Base-by-base conservation (phyloP, 768 basidiomycete species). In the Phanerodontia chrysosporium region DNA sequence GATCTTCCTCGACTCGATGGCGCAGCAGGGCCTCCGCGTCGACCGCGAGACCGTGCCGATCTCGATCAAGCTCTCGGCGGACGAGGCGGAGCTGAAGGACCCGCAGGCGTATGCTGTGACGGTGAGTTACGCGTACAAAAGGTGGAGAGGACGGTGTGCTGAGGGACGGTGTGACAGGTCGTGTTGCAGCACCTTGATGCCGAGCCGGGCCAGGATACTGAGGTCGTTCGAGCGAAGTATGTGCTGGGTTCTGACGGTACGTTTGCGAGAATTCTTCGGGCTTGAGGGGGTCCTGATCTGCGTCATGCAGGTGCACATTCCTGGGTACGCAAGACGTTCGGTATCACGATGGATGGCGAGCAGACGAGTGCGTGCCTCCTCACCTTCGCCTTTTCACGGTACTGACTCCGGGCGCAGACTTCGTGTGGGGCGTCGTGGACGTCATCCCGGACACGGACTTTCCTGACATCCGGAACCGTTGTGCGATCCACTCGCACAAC, bases 391-490 rank as follows among this genome's bases (percentile, higher is more conserved):
- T 25, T 6, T 44, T 28, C 54, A n/a, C 39, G 21, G 6, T 21
- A 24, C n/a, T 55, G 42, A 39, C 24, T 2, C 25, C 30, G 10
- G 7, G 22, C 22, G 22, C 76, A 73, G 86, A 92, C 55, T 87
- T 81, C 58, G 78, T 92, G n/a, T 94, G 92, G 92, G 92, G 92
- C 3, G 91, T 93, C 2, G 72, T 92, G 24, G 92, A 84, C 67
- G 72, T 76, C 35, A 59, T 78, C 4, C 80, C 82, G 1, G 72
- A 72, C 0, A 80, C 81, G 0, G 71, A 83, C 68, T 82, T 85
- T 62, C 83, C 83, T 0, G 83, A 85, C 65, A 75, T 78, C 53
- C 75, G 83, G 24, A 78, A 76, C 49, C 74, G 75, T 51, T 72
- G 72, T 30, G 76, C 78, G 8, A 74, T 85, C 27, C 82, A 83